A percentile compares a stretch with the other conserved stretches of the same genome.
Evolutionary conservation across 177 flowering plant species (phyloP).

Genomic region (Vitis hybrid): DNA sequence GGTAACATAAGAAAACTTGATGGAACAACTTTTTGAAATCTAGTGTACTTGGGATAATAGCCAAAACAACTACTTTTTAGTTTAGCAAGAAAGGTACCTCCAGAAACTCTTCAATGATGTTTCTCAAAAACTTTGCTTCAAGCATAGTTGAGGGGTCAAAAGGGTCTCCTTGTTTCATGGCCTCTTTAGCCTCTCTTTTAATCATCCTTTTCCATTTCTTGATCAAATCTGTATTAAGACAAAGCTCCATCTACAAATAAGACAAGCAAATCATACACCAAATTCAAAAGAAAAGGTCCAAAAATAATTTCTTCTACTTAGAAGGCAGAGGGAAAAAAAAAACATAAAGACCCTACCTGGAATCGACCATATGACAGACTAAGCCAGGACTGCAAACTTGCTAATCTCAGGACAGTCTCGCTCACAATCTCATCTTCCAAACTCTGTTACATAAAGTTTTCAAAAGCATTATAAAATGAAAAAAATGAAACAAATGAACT

Average conservation of each 20-base stretch:
- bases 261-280: constrained; percentile 11
- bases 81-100: constrained; percentile 46
- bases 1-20: constrained; percentile 12
- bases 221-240: constrained; percentile 62
- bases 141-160: constrained; percentile 58
- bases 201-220: constrained; percentile 86
- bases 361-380: constrained; percentile 91
- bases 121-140: constrained; percentile 82
- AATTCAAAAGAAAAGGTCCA: background rate
- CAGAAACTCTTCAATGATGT: constrained; percentile 82
- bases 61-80: too few relatives aligned
- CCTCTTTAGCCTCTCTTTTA: constrained; percentile 68
- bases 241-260: constrained; percentile 78
- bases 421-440: constrained; percentile 96
- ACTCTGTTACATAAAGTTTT: constrained; percentile 52
- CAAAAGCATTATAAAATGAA: background rate
- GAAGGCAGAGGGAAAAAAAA: background rate
- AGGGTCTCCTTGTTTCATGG: constrained; percentile 49
- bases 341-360: constrained; percentile 47
- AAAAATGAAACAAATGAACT: too few relatives aligned
- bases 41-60: too few relatives aligned
- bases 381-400: constrained; percentile 82
- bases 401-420: constrained; percentile 71
- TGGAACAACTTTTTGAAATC: too few relatives aligned
- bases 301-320: background rate